Evolutionary conservation across 495 filamentous ascomycete species (phyloP).

Genomic region (Xylaria cubensis): DNA sequence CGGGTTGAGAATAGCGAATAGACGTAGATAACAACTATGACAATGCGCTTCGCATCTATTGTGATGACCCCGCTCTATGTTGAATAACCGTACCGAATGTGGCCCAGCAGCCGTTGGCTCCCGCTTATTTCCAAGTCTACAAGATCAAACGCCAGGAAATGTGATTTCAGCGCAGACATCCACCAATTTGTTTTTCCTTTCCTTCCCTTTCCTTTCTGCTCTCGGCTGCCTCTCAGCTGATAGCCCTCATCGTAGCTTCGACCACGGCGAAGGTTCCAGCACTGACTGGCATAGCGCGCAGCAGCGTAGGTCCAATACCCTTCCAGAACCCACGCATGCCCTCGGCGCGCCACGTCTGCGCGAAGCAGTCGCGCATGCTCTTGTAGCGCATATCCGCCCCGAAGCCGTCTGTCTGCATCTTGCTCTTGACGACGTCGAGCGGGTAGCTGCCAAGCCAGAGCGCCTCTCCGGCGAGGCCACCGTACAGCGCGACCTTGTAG

Average conservation of each 20-base stretch:
- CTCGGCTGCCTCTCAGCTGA: constrained; percentile 45
- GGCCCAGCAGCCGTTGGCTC: not conserved
- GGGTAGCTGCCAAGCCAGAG: constrained; percentile 94
- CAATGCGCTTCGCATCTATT: constrained; percentile 20
- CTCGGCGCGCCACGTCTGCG: constrained; percentile 78
- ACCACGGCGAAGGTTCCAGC: constrained; percentile 94
- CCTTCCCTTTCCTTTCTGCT: not conserved
- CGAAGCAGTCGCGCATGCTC: constrained; percentile 89
- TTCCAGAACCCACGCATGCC: constrained; percentile 92
- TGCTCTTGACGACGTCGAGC: constrained; percentile 97
- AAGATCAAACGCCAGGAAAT: constrained; percentile 24
- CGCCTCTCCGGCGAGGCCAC: constrained; percentile 90
- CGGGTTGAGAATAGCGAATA: constrained; percentile 72
- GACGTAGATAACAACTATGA: constrained; percentile 20
- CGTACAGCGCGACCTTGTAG: constrained; percentile 89
- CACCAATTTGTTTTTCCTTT: not conserved
- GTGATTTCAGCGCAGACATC: constrained; percentile 1
- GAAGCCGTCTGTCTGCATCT: constrained; percentile 98
- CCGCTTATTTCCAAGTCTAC: not conserved
- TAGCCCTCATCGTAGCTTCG: constrained; percentile 67
- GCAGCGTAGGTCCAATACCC: constrained; percentile 89
- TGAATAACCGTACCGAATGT: constrained; percentile 19
- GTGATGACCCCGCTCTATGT: constrained; percentile 24
- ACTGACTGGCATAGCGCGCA: constrained; percentile 97
- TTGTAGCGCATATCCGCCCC: constrained; percentile 67